A percentile compares a stretch with the other conserved stretches of the same genome.
Conservation (phyloP, 2,329 filamentous ascomycete species). For the Alternaria sp. region DNA sequence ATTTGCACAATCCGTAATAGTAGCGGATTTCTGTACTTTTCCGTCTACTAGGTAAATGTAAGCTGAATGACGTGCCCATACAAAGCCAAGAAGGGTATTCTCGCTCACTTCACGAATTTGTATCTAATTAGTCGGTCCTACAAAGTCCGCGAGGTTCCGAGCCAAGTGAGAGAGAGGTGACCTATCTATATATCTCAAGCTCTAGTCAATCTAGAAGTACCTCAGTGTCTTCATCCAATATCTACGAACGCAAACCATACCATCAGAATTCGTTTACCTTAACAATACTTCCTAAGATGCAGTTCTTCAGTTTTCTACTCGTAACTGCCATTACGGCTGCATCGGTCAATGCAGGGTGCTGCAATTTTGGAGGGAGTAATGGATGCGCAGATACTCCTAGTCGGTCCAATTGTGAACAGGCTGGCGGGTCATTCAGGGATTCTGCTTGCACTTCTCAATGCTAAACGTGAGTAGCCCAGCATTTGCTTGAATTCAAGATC, state of each 20-base stretch:
- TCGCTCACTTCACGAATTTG: neutral
- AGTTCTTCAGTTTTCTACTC: neutral
- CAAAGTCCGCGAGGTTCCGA: slow-evolving; percentile 1
- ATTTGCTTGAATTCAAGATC: neutral
- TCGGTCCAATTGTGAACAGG: neutral
- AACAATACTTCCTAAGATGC: neutral
- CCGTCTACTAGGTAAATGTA: neutral
- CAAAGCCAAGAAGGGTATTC: neutral
- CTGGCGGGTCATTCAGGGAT: neutral
- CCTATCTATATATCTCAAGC: neutral
- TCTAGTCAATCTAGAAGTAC: neutral
- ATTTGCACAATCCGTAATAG: neutral
- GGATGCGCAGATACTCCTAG: neutral
- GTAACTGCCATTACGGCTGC: neutral
- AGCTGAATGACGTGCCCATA: neutral
- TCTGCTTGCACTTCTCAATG: neutral
- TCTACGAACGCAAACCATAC: neutral
- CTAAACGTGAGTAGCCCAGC: neutral
- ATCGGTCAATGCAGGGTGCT: neutral
- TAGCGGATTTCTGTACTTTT: neutral
- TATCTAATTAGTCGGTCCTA: neutral
- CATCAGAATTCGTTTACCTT: neutral
- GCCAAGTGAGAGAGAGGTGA: neutral
- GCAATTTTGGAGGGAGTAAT: neutral
- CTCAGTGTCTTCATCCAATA: neutral